Base-by-base conservation (phyloP, 164 flowering plant genomes). In the Stephania cephalantha region DNA sequence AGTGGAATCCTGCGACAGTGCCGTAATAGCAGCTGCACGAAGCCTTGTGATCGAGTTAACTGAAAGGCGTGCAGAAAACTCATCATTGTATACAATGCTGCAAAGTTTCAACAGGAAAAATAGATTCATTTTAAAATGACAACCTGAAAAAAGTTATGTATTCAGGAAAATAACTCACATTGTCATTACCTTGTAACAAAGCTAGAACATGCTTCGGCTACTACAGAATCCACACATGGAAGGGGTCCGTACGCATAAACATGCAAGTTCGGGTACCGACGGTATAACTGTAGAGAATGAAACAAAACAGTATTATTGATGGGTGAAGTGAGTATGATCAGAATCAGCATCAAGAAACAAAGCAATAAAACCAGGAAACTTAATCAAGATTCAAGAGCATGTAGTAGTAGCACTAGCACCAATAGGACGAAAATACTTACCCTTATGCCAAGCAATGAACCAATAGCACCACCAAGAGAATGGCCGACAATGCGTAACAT, bases 391-490 rank as follows among this genome's bases (percentile, higher is more conserved):
- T 46, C 25, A n/a, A n/a, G 46, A 7, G 17, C 25, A 31, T 13
- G 6, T 31, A 72, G 66, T 52, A 50, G 11, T 2, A 15, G 25
- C 25, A 25, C 25, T 25, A 53, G 64, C 20, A 50, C 48, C 30
- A 68, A 4, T 53, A 10, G 61, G 70, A 44, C 30, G 48, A 73
- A 71, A 77, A 46, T n/a, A 9, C 83, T 84, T 87, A 91, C 94
- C 90, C 87, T 83, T 52, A 91, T 2, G 83, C 96, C 98, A 15
- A 93, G 84, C 73, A 93, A 71, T 71, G 96, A 74, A 76, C 86
- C 90, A 80, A 93, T 87, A 42, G 98, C 86, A 73, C 98, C 96
- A 77, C 98, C 98, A 1, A 93, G 83, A 74, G 98, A 93, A 81
- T 93, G 98, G 45, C 98, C 98, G 50, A 91, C 96, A 72, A 91